A percentile compares a stretch with the other conserved stretches of the same genome.
phyloP scores from a whole-genome alignment of 1,284 basidiomycete genomes.

The Ganoderma leucocontextum region DNA sequence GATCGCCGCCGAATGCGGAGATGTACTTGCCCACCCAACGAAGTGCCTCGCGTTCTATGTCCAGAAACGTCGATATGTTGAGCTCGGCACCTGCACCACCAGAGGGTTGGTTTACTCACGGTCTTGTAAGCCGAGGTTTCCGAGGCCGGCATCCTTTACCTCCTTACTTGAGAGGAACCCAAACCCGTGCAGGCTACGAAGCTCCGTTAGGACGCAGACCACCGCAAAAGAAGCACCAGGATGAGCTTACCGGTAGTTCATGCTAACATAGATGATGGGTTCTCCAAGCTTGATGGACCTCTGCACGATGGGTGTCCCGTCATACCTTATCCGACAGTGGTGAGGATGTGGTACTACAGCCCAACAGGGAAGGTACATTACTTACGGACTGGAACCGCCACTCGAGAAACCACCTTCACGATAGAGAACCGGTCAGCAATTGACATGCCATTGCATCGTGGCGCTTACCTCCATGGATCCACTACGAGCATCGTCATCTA shows the following conservation, averaged over 20 bases:
- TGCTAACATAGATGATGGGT: constrained; percentile 61
- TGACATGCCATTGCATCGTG: no score
- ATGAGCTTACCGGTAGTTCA: constrained; percentile 57
- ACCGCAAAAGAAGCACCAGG: no score
- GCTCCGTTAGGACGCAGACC: not conserved
- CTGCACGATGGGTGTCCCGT: constrained; percentile 48
- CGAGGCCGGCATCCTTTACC: constrained; percentile 56
- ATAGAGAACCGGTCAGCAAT: not conserved
- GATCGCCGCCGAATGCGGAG: constrained; percentile 48
- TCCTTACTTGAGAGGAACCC: constrained; percentile 62
- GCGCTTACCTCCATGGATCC: constrained; percentile 57
- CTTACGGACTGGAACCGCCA: constrained; percentile 20
- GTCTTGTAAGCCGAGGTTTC: constrained; percentile 63
- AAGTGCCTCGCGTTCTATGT: constrained; percentile 47
- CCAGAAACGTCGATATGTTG: not conserved
- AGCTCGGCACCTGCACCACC: not conserved
- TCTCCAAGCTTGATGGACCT: constrained; percentile 55
- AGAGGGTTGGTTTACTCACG: constrained; percentile 46
- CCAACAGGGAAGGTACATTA: not conserved
- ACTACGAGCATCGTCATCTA: constrained; percentile 41
- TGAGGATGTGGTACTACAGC: constrained; percentile 28
- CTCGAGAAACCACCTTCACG: not conserved
- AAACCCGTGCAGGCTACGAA: constrained; percentile 36
- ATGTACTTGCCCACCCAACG: constrained; percentile 61
- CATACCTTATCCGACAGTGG: constrained; percentile 24